Base-by-base conservation (phyloP, 2,329 filamentous ascomycete species). In the Colletotrichum sp. region DNA sequence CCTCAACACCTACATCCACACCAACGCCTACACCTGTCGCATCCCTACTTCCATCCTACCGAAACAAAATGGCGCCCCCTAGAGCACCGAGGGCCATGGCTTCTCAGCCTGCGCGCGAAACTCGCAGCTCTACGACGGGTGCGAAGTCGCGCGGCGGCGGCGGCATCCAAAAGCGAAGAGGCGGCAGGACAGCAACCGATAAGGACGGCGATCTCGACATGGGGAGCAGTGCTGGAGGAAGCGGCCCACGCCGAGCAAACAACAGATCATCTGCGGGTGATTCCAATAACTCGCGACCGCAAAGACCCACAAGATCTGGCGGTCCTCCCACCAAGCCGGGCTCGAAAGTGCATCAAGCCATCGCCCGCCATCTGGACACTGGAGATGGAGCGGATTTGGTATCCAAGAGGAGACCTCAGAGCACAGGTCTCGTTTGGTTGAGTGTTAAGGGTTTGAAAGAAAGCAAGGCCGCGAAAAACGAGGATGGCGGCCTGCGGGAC, bases 391-490 rank as follows among this genome's bases (percentile, higher is more conserved):
- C 69, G 8, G 77, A 78, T 15, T 19, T 75, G 52, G 49, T 78
- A 30, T 73, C 76, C 30, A 80, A 78, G 52, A 77, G 68, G 39
- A 76, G 73, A 55, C 61, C 70, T 27, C 77, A 78, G 49, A 64
- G 36, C 13, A 49, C 49, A 27, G 74, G 75, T 19, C 77, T 80
- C 8, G 77, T 78, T 13, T 81, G 80, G 80, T 79, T 92, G 52
- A 87, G 86, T 74, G 86, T 96, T 27, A 86, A 87, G 78, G 94
- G 94, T 30, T 88, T 95, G 81, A 92, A 90, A 80, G 85, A 90
- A 61, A 95, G 93, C 86, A 95, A 93, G 83, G 93, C 93, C 9
- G 88, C 90, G 13, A 88, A 82, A 32, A 94, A 95, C 78, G 82
- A 89, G 34, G 94, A 94, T 71, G 93, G 93, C 65, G 94, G 94